Percentiles rank a stretch among this genome's conserved stretches.
phyloP scores from a whole-genome alignment of 345 rosid species.

The Citropsis articulata region DNA sequence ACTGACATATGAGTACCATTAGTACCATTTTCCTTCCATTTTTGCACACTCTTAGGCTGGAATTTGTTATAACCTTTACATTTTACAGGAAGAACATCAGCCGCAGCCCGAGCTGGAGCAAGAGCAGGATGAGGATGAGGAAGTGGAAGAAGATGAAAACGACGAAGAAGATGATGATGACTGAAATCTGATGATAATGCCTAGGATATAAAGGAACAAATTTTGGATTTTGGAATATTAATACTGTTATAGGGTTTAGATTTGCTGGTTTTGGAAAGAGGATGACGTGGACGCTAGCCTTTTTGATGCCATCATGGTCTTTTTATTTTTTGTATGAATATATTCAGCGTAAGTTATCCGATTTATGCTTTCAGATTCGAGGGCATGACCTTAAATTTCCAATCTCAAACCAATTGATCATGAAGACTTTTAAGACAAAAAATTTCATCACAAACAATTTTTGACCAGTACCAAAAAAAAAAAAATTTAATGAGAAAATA shows the following conservation, averaged over 20 bases:
- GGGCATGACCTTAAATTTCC: too few species aligned
- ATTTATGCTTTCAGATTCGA: background rate
- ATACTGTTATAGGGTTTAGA: conserved; percentile 13
- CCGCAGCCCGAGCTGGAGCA: background rate
- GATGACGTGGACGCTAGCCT: background rate
- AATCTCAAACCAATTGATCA: background rate
- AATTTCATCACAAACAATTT: background rate
- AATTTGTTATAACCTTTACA: background rate
- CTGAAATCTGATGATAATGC: conserved; percentile 12
- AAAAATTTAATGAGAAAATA: background rate
- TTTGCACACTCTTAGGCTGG: background rate
- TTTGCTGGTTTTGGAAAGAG: background rate
- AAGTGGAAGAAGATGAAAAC: conserved; percentile 30
- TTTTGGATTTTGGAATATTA: conserved; percentile 21
- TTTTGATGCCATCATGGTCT: background rate
- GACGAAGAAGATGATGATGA: conserved; percentile 30
- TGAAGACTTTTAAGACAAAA: too few species aligned
- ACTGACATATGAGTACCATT: background rate
- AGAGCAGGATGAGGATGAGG: conserved; percentile 32
- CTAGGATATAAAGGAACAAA: conserved; percentile 9
- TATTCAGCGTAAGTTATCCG: background rate
- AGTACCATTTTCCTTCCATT: background rate
- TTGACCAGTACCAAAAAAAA: background rate
- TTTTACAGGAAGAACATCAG: conserved; percentile 17
- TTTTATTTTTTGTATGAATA: background rate